Conservation (phyloP, 164 flowering plant species). For the Buxus sempervirens region DNA sequence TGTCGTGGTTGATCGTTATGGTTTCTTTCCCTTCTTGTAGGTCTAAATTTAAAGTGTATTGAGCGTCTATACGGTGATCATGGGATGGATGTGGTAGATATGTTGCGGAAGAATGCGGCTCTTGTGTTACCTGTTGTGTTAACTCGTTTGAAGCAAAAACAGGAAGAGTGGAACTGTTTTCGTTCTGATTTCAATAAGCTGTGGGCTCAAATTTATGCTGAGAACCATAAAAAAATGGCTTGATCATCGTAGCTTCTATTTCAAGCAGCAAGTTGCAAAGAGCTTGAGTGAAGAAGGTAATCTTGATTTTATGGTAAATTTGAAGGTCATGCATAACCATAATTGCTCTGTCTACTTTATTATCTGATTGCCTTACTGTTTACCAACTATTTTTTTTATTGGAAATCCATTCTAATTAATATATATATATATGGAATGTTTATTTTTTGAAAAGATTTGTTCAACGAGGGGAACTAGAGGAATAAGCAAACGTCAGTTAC, state of each 20-base stretch:
- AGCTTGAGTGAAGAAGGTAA: slow-evolving; percentile 90
- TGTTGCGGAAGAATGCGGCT: slow-evolving; percentile 68
- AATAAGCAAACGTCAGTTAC: too few relatives aligned
- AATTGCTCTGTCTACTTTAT: neutral
- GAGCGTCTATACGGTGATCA: slow-evolving; percentile 97
- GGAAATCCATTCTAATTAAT: too few relatives aligned
- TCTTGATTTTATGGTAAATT: neutral
- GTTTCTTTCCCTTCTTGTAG: slow-evolving; percentile 33
- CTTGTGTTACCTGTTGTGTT: slow-evolving; percentile 81
- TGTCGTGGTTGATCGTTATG: slow-evolving; percentile 2
- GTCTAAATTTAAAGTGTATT: slow-evolving; percentile 78
- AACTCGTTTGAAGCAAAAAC: slow-evolving; percentile 91
- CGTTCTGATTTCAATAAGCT: slow-evolving; percentile 89
- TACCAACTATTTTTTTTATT: too few relatives aligned
- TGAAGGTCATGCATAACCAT: neutral
- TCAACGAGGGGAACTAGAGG: too few relatives aligned
- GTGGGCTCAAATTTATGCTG: slow-evolving; percentile 88
- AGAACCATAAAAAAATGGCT: slow-evolving; percentile 92
- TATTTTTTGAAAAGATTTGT: too few relatives aligned
- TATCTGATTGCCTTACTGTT: too few relatives aligned
- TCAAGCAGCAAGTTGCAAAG: slow-evolving; percentile 97
- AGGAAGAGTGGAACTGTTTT: slow-evolving; percentile 89
- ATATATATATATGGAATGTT: too few relatives aligned
- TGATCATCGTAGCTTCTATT: slow-evolving; percentile 96
- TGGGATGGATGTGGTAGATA: slow-evolving; percentile 94